Base-by-base conservation (phyloP, 2,329 filamentous ascomycete species). In the Nigrograna mackinnonii region DNA sequence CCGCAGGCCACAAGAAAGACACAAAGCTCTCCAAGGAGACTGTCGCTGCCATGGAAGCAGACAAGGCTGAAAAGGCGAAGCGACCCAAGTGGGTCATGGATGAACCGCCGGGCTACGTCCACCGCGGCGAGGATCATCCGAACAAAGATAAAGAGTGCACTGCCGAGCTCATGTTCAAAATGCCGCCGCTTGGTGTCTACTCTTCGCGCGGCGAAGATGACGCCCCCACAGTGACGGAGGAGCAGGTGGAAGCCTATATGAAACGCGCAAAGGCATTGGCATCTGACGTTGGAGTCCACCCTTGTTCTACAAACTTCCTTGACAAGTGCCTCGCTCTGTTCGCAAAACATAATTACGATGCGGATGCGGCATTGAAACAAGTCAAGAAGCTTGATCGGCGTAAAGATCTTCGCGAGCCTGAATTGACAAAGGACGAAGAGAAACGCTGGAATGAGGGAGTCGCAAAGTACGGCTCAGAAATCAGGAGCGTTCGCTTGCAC, bases 361-460 rank as follows among this genome's bases (percentile, higher is more conserved):
- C 79, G 1, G 79, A 87, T 14, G 79, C 79, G 52, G 87, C 92
- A 1, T 73, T 96, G 18, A 80, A 84, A 49, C 79, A 82, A 43
- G 77, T 97, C 22, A 76, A 82, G 39, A 82, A 82, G 54, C 75
- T 85, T 9, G 83, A 91, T 47, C 83, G 83, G 47, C 78, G 80
- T 24, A 79, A 79, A 46, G 84, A 84, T 37, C 84, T 97, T 58
- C 91, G 91, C 57, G 91, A 97, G 65, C 94, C 94, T 0, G 83
- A 89, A 43, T 71, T 95, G 37, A 89, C 77, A 32, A 77, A 88
- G 6, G 77, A 87, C 22, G 91, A 99, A 64, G 74, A 88, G 47
- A 94, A 94, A 69, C 87, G 86, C 47, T 97, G 97, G 57, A 94
- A 96, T 61, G 91, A 96, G 62, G 94, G 83, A 30, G 89, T 99